Evolutionary conservation across 164 flowering plant genomes (phyloP).

Genomic region (Litsea cubeba): DNA sequence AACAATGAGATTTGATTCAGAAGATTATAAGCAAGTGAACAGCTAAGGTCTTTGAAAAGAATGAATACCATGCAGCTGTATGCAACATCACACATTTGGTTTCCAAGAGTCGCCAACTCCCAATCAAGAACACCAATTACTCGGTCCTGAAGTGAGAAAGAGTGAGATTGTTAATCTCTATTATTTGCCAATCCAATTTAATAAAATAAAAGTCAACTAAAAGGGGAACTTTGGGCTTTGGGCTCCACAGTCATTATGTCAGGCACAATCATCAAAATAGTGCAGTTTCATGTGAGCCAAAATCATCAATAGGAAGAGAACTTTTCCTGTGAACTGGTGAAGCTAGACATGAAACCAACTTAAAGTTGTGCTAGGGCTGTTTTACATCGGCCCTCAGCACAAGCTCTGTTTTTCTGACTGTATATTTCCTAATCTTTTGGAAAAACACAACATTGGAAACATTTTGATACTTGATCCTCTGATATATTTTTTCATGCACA

Average conservation of each 20-base stretch:
- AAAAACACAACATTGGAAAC: background rate
- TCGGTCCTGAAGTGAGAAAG: constrained; percentile 63
- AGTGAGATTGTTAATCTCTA: constrained; percentile 12
- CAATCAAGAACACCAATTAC: constrained; percentile 98
- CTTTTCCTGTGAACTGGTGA: background rate
- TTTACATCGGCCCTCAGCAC: background rate
- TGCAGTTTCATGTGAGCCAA: background rate
- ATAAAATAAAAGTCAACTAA: background rate
- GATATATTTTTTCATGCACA: background rate
- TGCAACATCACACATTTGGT: constrained; percentile 98
- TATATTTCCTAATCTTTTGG: background rate
- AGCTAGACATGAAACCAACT: background rate
- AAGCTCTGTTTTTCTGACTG: background rate
- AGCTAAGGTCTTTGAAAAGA: background rate
- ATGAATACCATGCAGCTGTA: constrained; percentile 74
- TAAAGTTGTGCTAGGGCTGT: background rate
- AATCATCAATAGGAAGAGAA: background rate
- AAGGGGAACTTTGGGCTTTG: background rate
- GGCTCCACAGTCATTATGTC: too few species aligned
- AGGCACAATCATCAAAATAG: background rate
- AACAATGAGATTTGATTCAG: background rate
- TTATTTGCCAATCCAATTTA: background rate
- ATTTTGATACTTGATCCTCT: background rate
- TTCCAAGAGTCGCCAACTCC: constrained; percentile 96
- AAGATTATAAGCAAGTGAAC: background rate